Percentiles rank a stretch among this genome's conserved stretches.
These are phyloP conservation scores for Xylaria sp. DNA, from an alignment of 2,329 filamentous ascomycete genomes.

Conservation along the genomic window DNA sequence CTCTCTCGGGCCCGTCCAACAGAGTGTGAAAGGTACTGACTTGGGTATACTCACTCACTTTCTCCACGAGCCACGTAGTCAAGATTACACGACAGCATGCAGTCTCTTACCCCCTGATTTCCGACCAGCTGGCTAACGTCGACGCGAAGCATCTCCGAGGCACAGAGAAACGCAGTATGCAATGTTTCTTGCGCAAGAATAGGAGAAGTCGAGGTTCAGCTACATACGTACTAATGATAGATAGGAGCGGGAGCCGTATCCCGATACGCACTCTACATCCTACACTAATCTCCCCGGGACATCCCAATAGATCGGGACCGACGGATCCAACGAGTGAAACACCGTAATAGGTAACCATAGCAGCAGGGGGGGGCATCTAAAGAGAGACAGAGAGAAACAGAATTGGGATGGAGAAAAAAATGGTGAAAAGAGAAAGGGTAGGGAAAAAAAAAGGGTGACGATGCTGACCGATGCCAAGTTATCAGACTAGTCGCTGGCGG, in stretches of 20 bases:
- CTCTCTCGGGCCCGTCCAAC: background rate
- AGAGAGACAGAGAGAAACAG: background rate
- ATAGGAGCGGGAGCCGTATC: background rate
- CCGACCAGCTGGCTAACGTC: background rate
- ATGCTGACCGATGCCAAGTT: slow-evolving; percentile 10
- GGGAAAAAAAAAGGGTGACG: slow-evolving; percentile 11
- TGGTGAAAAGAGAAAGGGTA: background rate
- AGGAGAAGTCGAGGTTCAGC: background rate
- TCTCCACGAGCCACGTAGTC: background rate
- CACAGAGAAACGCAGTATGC: slow-evolving; percentile 11
- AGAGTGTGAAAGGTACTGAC: background rate
- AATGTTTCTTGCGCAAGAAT: background rate
- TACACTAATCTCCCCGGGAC: background rate
- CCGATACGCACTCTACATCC: background rate
- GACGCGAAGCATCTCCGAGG: background rate
- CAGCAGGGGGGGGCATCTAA: background rate
- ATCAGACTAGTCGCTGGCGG: background rate
- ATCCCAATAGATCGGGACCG: slow-evolving; percentile 26
- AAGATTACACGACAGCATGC: background rate
- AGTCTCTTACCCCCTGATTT: background rate
- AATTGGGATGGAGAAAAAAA: background rate
- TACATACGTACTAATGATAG: slow-evolving; percentile 2
- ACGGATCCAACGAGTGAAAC: slow-evolving; percentile 2
- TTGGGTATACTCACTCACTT: background rate
- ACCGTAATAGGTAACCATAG: background rate